Evolutionary conservation across 257 asterid species (phyloP).

Genomic region (Nicotiana tabacum): DNA sequence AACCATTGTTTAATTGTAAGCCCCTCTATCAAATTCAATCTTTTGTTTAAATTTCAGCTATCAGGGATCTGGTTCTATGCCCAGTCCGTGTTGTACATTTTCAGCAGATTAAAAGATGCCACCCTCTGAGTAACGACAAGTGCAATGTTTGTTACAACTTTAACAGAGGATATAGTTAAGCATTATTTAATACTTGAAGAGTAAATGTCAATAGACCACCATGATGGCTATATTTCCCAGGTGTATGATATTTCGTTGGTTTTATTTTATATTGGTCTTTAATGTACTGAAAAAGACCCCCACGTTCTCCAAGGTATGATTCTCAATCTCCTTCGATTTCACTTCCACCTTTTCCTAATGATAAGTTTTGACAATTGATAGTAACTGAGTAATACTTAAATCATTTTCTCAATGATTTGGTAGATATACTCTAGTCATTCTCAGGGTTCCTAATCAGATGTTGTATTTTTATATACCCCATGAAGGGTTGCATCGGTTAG

Average conservation of each 20-base stretch:
- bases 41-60: too few relatives aligned
- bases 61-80: too few relatives aligned
- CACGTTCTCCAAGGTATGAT: slow-evolving; percentile 25
- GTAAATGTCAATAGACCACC: too few relatives aligned
- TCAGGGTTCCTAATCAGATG: not conserved
- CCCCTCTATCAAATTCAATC: too few relatives aligned
- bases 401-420: slow-evolving; percentile 12
- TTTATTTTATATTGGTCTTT: not conserved
- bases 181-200: too few relatives aligned
- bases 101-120: too few relatives aligned
- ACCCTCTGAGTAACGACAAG: too few relatives aligned
- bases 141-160: too few relatives aligned
- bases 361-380: not conserved
- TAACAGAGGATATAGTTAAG: too few relatives aligned
- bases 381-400: not conserved
- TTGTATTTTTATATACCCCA: not conserved
- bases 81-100: too few relatives aligned
- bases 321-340: slow-evolving; percentile 3
- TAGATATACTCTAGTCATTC: slow-evolving; percentile 15
- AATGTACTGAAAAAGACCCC: slow-evolving; percentile 10
- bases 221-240: not conserved
- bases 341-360: not conserved
- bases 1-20: too few relatives aligned
- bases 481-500: not conserved
- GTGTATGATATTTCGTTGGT: not conserved